Evolutionary conservation across 805 yeast species (phyloP).

Genomic region (Middelhovenomyces tepae): DNA sequence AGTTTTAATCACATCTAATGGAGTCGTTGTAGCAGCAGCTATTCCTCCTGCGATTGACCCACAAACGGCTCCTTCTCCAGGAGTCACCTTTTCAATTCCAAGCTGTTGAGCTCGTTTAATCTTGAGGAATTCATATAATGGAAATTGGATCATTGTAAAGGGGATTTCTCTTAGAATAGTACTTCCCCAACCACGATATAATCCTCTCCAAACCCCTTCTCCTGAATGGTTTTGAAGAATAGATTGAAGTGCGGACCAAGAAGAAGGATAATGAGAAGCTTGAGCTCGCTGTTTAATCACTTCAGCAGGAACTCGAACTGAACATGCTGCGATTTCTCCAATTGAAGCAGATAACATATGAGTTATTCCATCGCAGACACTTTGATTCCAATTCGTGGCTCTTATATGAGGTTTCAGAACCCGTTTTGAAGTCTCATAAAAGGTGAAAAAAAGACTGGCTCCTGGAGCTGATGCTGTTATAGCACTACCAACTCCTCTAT

Average conservation of each 20-base stretch:
- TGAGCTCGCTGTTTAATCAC: slow-evolving; percentile 94
- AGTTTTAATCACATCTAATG: slow-evolving; percentile 89
- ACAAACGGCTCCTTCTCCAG: slow-evolving; percentile 73
- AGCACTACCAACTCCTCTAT: slow-evolving; percentile 87
- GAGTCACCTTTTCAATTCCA: slow-evolving; percentile 38
- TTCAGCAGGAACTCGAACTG: slow-evolving; percentile 94
- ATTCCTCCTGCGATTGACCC: slow-evolving; percentile 94
- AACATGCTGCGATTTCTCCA: slow-evolving; percentile 91
- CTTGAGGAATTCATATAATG: slow-evolving; percentile 81
- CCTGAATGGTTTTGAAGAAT: slow-evolving; percentile 58
- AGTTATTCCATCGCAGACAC: slow-evolving; percentile 34
- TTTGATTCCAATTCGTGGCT: slow-evolving; percentile 22
- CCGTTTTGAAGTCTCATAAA: slow-evolving; percentile 70
- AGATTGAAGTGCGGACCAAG: slow-evolving; percentile 57
- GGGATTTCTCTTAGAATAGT: slow-evolving; percentile 95
- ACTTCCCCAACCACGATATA: slow-evolving; percentile 89
- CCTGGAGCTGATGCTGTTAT: slow-evolving; percentile 91
- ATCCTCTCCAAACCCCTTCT: slow-evolving; percentile 68
- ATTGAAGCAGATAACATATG: slow-evolving; percentile 85
- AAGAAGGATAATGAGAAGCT: slow-evolving; percentile 47
- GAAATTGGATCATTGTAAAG: slow-evolving; percentile 92
- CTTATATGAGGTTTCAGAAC: slow-evolving; percentile 31
- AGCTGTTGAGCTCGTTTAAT: slow-evolving; percentile 42
- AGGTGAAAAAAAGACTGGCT: slow-evolving; percentile 67
- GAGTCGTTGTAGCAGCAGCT: slow-evolving; percentile 92